Conservation (phyloP, 495 filamentous ascomycete species). For the Tuber brumale region DNA sequence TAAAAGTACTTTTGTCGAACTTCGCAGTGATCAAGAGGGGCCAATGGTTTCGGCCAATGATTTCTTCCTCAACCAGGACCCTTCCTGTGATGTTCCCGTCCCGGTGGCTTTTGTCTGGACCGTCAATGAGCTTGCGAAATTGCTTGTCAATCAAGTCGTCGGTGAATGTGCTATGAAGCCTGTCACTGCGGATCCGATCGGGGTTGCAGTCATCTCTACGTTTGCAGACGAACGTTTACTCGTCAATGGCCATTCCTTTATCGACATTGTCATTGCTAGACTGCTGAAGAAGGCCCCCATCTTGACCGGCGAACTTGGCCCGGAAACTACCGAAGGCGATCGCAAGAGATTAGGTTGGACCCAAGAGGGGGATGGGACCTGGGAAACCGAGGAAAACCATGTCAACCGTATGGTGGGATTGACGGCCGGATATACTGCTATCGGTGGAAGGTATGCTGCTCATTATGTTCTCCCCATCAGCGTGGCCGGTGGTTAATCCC, state of each 20-base stretch:
- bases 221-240: conserved; percentile 62
- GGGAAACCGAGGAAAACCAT: conserved; percentile 60
- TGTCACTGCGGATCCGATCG: conserved; percentile 72
- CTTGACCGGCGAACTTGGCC: conserved; percentile 75
- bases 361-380: conserved; percentile 51
- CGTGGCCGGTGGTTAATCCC: background rate
- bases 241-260: conserved; percentile 64
- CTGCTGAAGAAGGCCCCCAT: conserved; percentile 73
- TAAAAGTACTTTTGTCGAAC: conserved; percentile 25
- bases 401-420: conserved; percentile 76
- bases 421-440: conserved; percentile 71
- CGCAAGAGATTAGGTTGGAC: conserved; percentile 69
- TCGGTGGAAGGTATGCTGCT: conserved; percentile 45
- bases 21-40: conserved; percentile 40
- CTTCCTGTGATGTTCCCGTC: conserved; percentile 50
- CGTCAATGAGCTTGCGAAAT: conserved; percentile 76
- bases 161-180: conserved; percentile 64
- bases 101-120: conserved; percentile 73
- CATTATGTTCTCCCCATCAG: background rate
- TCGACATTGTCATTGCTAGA: conserved; percentile 86
- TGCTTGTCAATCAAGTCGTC: conserved; percentile 65
- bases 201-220: conserved; percentile 64
- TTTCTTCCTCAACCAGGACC: conserved; percentile 58
- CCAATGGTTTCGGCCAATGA: conserved; percentile 59
- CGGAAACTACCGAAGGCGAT: conserved; percentile 65